Conservation (phyloP, 2,329 filamentous ascomycete species). For the Monascus ruber region DNA sequence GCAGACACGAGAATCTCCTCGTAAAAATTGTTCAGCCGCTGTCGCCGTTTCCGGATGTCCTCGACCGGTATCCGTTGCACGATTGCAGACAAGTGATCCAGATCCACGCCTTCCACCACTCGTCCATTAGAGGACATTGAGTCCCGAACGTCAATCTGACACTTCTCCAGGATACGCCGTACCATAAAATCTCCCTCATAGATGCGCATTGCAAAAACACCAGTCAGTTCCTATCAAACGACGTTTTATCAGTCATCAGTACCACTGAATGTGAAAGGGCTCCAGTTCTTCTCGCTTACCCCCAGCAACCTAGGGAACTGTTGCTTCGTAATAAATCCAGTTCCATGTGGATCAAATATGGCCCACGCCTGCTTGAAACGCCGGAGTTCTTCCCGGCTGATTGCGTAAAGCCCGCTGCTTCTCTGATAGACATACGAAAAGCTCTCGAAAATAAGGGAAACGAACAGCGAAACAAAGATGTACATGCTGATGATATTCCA, state of each 20-base stretch:
- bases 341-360: slow-evolving; percentile 82
- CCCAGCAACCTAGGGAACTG: slow-evolving; percentile 79
- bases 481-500: slow-evolving; percentile 99
- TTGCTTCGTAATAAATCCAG: slow-evolving; percentile 82
- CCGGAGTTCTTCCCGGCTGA: slow-evolving; percentile 86
- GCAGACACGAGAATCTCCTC: slow-evolving; percentile 92
- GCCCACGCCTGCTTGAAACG: slow-evolving; percentile 98
- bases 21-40: slow-evolving; percentile 86
- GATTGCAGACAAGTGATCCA: slow-evolving; percentile 62
- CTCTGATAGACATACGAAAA: slow-evolving; percentile 99
- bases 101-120: slow-evolving; percentile 50
- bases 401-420: slow-evolving; percentile 79
- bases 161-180: slow-evolving; percentile 73
- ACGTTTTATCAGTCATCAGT: slow-evolving; percentile 1
- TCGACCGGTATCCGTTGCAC: slow-evolving; percentile 61
- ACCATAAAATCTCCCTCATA: slow-evolving; percentile 88
- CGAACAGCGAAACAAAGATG: slow-evolving; percentile 96
- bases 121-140: slow-evolving; percentile 28
- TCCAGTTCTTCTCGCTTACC: slow-evolving; percentile 33
- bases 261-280: too few relatives aligned
- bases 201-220: slow-evolving; percentile 93
- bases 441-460: slow-evolving; percentile 97
- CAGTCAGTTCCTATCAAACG: slow-evolving; percentile 59
- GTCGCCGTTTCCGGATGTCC: slow-evolving; percentile 62
- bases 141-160: slow-evolving; percentile 48